A percentile compares a stretch with the other conserved stretches of the same genome.
Evolutionary conservation across 2,329 filamentous ascomycete genomes (phyloP).

Genomic region (Exophiala sp.): DNA sequence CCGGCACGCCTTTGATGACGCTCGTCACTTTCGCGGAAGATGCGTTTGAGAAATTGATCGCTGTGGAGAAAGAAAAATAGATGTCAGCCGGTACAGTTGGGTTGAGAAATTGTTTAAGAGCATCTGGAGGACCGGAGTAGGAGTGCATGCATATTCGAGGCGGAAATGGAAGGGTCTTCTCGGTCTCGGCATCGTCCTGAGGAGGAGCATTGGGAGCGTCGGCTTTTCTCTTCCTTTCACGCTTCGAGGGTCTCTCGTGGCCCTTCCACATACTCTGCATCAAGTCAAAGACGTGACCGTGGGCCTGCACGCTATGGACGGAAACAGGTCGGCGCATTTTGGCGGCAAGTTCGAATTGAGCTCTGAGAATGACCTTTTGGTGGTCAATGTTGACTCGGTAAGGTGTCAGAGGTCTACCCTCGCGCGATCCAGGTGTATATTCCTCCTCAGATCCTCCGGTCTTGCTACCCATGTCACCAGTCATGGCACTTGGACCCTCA

Average conservation of each 20-base stretch:
- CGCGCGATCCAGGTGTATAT: conserved; percentile 58
- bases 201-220: conserved; percentile 34
- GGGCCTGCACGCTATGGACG: conserved; percentile 62
- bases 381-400: conserved; percentile 57
- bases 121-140: conserved; percentile 74
- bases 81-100: conserved; percentile 69
- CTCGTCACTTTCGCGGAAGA: conserved; percentile 58
- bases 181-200: conserved; percentile 29
- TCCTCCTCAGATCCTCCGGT: conserved; percentile 33
- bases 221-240: conserved; percentile 39
- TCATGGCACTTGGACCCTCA: conserved; percentile 41
- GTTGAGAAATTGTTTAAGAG: conserved; percentile 73
- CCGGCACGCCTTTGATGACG: conserved; percentile 68
- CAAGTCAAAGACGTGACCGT: conserved; percentile 56
- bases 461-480: conserved; percentile 37
- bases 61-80: conserved; percentile 83
- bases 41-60: conserved; percentile 68
- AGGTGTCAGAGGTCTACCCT: conserved; percentile 56
- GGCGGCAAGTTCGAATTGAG: conserved; percentile 58
- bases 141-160: conserved; percentile 91
- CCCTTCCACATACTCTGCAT: conserved; percentile 58
- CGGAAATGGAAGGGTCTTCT: conserved; percentile 63
- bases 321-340: conserved; percentile 57
- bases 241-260: conserved; percentile 53
- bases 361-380: conserved; percentile 55